Base-by-base conservation (phyloP, 495 filamentous ascomycete species). In the Podospora bellae-mahoneyi region DNA sequence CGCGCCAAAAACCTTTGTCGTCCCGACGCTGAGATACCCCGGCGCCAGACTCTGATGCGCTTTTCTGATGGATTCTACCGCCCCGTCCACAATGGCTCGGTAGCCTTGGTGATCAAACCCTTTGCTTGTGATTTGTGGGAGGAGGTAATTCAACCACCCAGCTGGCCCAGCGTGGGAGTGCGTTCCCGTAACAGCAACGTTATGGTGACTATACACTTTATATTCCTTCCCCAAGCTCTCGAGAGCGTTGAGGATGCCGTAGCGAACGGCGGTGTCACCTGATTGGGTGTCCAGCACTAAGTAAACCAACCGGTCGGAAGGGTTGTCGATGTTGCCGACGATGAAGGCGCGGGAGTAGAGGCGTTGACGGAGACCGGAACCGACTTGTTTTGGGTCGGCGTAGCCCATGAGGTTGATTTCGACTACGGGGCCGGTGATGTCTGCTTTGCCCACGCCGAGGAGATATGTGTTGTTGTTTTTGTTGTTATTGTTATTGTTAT, bases 381-480 rank as follows among this genome's bases (percentile, higher is more conserved):
- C 94, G 53, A 95, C 78, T 74, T 99, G 95, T 28, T 88, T 86
- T n/a, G 90, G 79, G 73, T 92, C 88, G 15, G 95, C 95, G 82
- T 97, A 99, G 64, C 95, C 95, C 87, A 95, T 96, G 72, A 97
- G 82, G 68, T 92, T 91, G 73, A 97, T 86, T 77, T 96, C 93
- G 3, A 94, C 93, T n/a, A 95, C 91, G 3, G 93, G 93, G 81
- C 94, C 95, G 30, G 95, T 99, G 71, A 99, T 92, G 80, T 99
- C 95, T 20, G 89, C 93, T 76, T 96, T 97, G 18, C 95, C 95
- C 2, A 93, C 92, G 2, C 95, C 95, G n/a, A 99, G 75, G 6
- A 96, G 78, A 70, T 96, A 97, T 23, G 23, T 23, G 23, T 23
- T 23, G 23, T 23, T 23, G 1, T 23, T 23, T 23, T 1, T 23